Evolutionary conservation across 139 green algal species (phyloP).

Genomic region (Chlamydomonas incerta): DNA sequence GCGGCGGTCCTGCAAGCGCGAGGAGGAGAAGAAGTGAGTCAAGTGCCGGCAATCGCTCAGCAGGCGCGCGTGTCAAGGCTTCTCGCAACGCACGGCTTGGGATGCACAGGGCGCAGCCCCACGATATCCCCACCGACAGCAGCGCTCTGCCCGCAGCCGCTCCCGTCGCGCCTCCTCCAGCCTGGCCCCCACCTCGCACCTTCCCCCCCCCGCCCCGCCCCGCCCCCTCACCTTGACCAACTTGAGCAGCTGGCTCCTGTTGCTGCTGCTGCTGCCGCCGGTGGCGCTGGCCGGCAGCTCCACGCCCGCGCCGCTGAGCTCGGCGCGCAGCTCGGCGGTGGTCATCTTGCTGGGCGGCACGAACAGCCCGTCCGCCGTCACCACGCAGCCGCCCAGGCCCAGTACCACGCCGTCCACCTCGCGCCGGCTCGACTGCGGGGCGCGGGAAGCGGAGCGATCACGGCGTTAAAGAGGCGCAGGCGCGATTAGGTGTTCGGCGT

Average conservation of each 20-base stretch:
- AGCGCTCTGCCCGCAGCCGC: no score
- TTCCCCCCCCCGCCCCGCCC: neutral
- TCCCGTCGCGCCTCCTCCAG: neutral
- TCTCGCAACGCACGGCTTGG: no score
- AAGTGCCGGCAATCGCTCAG: no score
- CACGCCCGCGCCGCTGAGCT: slow-evolving; percentile 14
- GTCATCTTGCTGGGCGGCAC: slow-evolving; percentile 44
- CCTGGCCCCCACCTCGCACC: neutral
- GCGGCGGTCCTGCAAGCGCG: slow-evolving; percentile 21
- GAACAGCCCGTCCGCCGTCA: slow-evolving; percentile 38
- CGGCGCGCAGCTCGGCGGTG: slow-evolving; percentile 21
- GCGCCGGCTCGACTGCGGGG: neutral
- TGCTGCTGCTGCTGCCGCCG: no score
- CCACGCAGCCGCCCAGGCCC: slow-evolving; percentile 41
- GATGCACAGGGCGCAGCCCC: no score
- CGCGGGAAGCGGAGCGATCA: no score
- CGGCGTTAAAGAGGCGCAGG: no score
- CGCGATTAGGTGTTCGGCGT: no score
- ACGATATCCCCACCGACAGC: no score
- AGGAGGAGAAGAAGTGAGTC: no score
- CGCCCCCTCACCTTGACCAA: neutral
- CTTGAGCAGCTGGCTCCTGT: neutral
- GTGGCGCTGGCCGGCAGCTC: neutral
- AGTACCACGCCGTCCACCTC: slow-evolving; percentile 47
- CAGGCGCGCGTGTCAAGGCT: no score